Conservation (phyloP, 345 rosid species). For the Gossypium raimondii region DNA sequence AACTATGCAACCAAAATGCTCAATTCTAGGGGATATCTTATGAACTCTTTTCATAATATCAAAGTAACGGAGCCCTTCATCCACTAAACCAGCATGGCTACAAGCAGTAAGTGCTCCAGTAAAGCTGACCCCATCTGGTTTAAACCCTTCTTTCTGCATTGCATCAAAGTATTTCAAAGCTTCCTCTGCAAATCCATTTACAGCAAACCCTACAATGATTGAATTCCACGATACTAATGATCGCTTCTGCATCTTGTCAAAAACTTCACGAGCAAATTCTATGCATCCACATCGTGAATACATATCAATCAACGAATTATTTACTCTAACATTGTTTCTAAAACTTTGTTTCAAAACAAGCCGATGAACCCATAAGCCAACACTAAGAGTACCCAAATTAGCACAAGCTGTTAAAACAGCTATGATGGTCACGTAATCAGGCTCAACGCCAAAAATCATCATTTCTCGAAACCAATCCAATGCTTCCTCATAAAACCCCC, state of each 20-base stretch:
- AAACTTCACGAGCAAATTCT: constrained; percentile 56
- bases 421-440: constrained; percentile 56
- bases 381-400: constrained; percentile 33
- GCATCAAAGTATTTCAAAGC: constrained; percentile 47
- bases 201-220: constrained; percentile 57
- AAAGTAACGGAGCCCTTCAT: constrained; percentile 54
- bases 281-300: constrained; percentile 73
- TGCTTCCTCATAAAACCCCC: constrained; percentile 47
- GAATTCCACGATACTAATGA: constrained; percentile 81
- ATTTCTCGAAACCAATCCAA: constrained; percentile 57
- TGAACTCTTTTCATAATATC: constrained; percentile 44
- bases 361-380: constrained; percentile 56
- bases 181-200: constrained; percentile 49
- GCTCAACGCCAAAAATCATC: constrained; percentile 47
- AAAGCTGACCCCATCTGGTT: constrained; percentile 67
- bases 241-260: constrained; percentile 49
- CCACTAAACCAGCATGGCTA: constrained; percentile 65
- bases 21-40: constrained; percentile 57
- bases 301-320: constrained; percentile 64
- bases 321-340: constrained; percentile 41
- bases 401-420: constrained; percentile 51
- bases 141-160: constrained; percentile 57
- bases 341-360: constrained; percentile 41
- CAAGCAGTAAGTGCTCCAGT: constrained; percentile 71
- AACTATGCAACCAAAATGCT: constrained; percentile 84